Base-by-base conservation (phyloP, 1,284 basidiomycete species). In the Ganoderma multipileum region DNA sequence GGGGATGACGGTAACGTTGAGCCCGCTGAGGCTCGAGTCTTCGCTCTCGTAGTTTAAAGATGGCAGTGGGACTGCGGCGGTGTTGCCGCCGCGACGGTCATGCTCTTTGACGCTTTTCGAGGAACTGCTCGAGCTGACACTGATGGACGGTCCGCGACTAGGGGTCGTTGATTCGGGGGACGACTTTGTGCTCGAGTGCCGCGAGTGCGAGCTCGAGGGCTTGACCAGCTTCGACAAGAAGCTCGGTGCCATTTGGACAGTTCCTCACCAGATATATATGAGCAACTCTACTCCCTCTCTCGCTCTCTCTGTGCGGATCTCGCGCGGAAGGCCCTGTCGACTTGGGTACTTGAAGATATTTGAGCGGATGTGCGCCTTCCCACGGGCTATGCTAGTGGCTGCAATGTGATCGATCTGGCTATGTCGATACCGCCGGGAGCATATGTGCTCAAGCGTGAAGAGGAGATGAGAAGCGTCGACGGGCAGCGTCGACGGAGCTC, bases 1-100 rank as follows among this genome's bases (percentile, higher is more conserved):
- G 7, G 87, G 87, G n/a, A 89, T 80, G 39, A 89, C 80, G 0
- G 84, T 87, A 18, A 89, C 86, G 71, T 84, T 86, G 8, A 83
- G 86, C 63, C 82, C 81, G 71, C 84, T 86, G 7, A 83, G 85
- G 63, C 82, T 81, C 70, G 79, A 81, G 41, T 78, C 77, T 16
- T 77, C 76, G 36, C 68, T 72, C 36, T 72, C 69, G 39, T 76
- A 74, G 58, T 42, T 55, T 23, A 52, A 57, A 16, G 69, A 67
- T 12, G 63, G 66, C 61, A 65, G 55, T 36, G 38, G 36, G 64
- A 63, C 58, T 71, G 72, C 39, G 63, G 61, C 26, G 60, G 11
- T n/a, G 28, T 30, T 54, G 61, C 67, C 60, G 33, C 52, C 30
- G 47, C 50, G 38, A 33, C 33, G 30, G 14, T 12, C 54, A 28